Percentiles rank a stretch among this genome's conserved stretches.
Evolutionary conservation across 805 yeast genomes (phyloP).

Genomic region (Schwanniomyces vanrijiae): DNA sequence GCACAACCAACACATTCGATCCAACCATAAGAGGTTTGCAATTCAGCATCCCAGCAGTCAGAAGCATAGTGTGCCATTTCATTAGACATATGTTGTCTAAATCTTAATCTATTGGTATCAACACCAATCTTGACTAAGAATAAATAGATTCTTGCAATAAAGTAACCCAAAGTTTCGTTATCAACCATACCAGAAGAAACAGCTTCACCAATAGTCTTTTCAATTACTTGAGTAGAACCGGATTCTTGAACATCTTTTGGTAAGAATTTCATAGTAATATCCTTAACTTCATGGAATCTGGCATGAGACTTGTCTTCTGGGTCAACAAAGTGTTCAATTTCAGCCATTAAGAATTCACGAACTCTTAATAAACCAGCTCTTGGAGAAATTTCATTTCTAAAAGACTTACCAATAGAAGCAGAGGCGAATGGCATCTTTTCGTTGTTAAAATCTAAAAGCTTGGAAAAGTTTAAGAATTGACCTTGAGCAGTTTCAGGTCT

Average conservation of each 20-base stretch:
- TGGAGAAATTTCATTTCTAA: slow-evolving; percentile 98
- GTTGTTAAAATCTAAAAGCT: slow-evolving; percentile 91
- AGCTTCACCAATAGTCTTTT: slow-evolving; percentile 83
- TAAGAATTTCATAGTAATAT: slow-evolving; percentile 71
- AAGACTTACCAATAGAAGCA: slow-evolving; percentile 97
- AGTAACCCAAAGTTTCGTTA: slow-evolving; percentile 95
- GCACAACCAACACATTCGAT: slow-evolving; percentile 99
- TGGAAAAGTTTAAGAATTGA: slow-evolving; percentile 93
- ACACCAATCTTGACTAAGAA: slow-evolving; percentile 90
- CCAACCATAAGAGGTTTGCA: slow-evolving; percentile 97
- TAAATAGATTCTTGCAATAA: slow-evolving; percentile 86
- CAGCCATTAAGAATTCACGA: slow-evolving; percentile 99
- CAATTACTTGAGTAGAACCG: slow-evolving; percentile 71
- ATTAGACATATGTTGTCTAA: slow-evolving; percentile 97
- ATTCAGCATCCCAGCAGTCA: slow-evolving; percentile 99
- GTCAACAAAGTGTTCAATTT: slow-evolving; percentile 97
- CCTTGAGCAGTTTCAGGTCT: slow-evolving; percentile 99
- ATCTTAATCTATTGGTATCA: slow-evolving; percentile 77
- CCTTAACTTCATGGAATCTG: slow-evolving; percentile 72
- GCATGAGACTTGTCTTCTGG: slow-evolving; percentile 84
- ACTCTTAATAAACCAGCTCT: slow-evolving; percentile 97
- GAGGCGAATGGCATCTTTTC: slow-evolving; percentile 99
- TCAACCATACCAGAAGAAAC: slow-evolving; percentile 86
- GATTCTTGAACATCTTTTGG: slow-evolving; percentile 86
- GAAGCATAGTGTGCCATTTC: slow-evolving; percentile 99